Percentiles rank a stretch among this genome's conserved stretches.
These are phyloP conservation scores for Xylaria nigripes DNA, from an alignment of 495 filamentous ascomycete genomes.

Conservation along the genomic window DNA sequence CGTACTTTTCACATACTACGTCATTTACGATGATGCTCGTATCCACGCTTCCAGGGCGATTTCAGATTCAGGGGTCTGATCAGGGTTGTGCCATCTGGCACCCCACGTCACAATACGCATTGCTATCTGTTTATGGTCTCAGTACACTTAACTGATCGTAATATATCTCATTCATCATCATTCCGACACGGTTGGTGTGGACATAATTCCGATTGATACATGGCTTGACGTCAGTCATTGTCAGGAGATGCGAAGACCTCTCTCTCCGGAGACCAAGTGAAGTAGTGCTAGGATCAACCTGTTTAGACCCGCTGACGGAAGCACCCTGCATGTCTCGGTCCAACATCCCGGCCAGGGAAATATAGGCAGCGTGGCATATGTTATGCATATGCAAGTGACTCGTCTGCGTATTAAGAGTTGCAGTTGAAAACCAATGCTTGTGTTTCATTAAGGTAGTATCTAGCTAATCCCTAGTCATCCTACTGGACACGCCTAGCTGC, in stretches of 20 bases:
- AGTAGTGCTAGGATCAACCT: not conserved
- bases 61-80: not conserved
- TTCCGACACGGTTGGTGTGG: not conserved
- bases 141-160: not conserved
- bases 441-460: not conserved
- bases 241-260: not conserved
- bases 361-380: not conserved
- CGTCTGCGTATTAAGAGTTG: too few species aligned
- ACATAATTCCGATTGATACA: not conserved
- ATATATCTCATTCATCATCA: not conserved
- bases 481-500: slow-evolving; percentile 27
- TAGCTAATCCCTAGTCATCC: slow-evolving; percentile 11
- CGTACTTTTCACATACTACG: not conserved
- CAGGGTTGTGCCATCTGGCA: not conserved
- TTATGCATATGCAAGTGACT: not conserved
- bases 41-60: not conserved
- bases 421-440: too few species aligned
- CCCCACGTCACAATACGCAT: not conserved
- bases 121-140: too few species aligned
- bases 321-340: not conserved
- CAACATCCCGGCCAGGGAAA: not conserved
- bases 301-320: not conserved
- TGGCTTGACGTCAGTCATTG: not conserved
- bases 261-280: not conserved
- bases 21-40: not conserved